Percentiles rank a stretch among this genome's conserved stretches.
phyloP scores from a whole-genome alignment of 768 basidiomycete genomes.

The Suillus tomentosus region DNA sequence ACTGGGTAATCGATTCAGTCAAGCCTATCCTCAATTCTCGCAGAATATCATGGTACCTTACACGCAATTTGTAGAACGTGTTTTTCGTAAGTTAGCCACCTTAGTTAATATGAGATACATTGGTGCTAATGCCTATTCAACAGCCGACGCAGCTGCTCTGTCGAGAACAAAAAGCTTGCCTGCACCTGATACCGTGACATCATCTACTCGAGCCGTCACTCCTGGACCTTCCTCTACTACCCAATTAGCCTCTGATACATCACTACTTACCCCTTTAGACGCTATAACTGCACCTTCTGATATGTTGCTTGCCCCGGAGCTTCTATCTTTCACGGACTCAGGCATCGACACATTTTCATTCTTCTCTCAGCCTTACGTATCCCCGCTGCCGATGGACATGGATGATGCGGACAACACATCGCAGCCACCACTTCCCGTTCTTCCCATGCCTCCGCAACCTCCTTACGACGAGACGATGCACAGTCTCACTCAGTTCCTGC shows the following conservation, averaged over 20 bases:
- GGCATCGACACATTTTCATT: no score
- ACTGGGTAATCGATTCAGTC: background rate
- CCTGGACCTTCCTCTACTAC: background rate
- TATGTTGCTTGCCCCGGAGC: background rate
- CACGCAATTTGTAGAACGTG: no score
- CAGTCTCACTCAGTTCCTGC: background rate
- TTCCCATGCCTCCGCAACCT: background rate
- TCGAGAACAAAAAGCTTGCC: background rate
- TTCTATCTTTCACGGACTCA: no score
- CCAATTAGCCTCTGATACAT: background rate
- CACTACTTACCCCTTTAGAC: background rate
- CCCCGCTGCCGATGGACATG: background rate
- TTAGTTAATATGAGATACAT: background rate
- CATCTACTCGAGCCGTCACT: background rate
- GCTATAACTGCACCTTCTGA: background rate
- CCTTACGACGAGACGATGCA: background rate
- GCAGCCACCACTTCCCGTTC: background rate
- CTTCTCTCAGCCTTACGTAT: background rate
- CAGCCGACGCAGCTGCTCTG: background rate
- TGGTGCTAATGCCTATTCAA: background rate
- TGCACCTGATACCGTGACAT: background rate
- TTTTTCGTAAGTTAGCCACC: background rate
- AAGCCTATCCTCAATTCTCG: background rate
- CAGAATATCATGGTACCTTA: no score
- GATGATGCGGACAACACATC: background rate